Conservation (phyloP, 495 filamentous ascomycete genomes). For the Penicillium flavigenum region DNA sequence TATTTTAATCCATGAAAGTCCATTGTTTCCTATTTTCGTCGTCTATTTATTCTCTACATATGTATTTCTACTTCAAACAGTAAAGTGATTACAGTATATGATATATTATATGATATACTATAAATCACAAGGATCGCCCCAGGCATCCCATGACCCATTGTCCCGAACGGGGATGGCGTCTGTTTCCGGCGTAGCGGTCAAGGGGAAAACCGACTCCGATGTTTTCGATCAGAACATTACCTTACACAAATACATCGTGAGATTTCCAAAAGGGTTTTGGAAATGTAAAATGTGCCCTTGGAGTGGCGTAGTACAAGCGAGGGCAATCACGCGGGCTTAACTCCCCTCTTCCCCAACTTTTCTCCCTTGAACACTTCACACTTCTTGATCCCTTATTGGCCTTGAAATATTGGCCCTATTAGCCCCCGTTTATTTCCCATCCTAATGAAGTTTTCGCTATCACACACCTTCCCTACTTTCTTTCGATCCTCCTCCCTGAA, state of each 20-base stretch:
- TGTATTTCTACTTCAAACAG: not conserved
- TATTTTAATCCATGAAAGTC: no score
- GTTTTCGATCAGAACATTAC: slow-evolving; percentile 4
- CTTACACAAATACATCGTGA: slow-evolving; percentile 12
- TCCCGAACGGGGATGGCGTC: slow-evolving; percentile 6
- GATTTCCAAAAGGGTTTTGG: not conserved
- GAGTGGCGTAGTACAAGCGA: slow-evolving; percentile 9
- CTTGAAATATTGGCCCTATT: not conserved
- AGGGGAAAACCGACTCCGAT: not conserved
- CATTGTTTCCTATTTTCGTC: no score
- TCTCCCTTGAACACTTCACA: slow-evolving; percentile 12
- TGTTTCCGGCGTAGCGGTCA: slow-evolving; percentile 11
- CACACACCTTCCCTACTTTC: slow-evolving; percentile 17
- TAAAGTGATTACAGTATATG: not conserved
- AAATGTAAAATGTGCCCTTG: not conserved
- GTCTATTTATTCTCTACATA: not conserved
- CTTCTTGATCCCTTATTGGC: slow-evolving; percentile 3
- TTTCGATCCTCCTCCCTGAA: slow-evolving; percentile 13
- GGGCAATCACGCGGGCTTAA: slow-evolving; percentile 6
- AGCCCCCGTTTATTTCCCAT: not conserved
- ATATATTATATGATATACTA: not conserved
- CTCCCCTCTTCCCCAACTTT: slow-evolving; percentile 8
- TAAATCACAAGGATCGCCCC: slow-evolving; percentile 5
- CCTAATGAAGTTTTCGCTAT: slow-evolving; percentile 23
- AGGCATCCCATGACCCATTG: slow-evolving; percentile 29